These are phyloP conservation scores for Ceratocystis eucalypticola DNA, from an alignment of 2,329 filamentous ascomycete species.

Conservation along the genomic window DNA sequence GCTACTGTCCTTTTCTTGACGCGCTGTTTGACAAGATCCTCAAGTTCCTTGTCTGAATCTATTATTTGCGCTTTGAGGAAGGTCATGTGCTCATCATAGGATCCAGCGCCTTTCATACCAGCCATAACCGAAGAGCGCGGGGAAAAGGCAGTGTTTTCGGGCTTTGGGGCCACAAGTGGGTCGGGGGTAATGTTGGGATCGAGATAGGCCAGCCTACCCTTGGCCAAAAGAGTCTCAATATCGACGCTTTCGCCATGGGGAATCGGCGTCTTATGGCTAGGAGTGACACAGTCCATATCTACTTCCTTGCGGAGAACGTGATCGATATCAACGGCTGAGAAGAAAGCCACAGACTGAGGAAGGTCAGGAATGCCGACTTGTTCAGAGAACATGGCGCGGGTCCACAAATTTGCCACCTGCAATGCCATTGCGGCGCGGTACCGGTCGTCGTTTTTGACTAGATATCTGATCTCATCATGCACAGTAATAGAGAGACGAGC, in stretches of 20 bases:
- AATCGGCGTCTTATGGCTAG: slow-evolving; percentile 66
- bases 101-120: slow-evolving; percentile 34
- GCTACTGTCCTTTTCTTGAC: background rate
- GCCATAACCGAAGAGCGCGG: slow-evolving; percentile 71
- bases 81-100: slow-evolving; percentile 33
- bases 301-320: slow-evolving; percentile 95
- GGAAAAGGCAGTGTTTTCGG: slow-evolving; percentile 52
- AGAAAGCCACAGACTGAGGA: slow-evolving; percentile 87
- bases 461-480: slow-evolving; percentile 92
- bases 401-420: slow-evolving; percentile 92
- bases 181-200: slow-evolving; percentile 51
- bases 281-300: slow-evolving; percentile 92
- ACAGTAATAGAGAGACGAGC: slow-evolving; percentile 86
- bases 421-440: slow-evolving; percentile 86
- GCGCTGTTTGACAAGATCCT: slow-evolving; percentile 51
- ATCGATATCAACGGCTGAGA: slow-evolving; percentile 90
- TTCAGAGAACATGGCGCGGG: slow-evolving; percentile 89
- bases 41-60: slow-evolving; percentile 57
- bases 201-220: slow-evolving; percentile 53
- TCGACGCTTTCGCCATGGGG: slow-evolving; percentile 76
- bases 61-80: slow-evolving; percentile 81
- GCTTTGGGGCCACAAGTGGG: slow-evolving; percentile 36
- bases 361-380: slow-evolving; percentile 93
- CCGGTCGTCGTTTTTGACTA: slow-evolving; percentile 72
- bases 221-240: slow-evolving; percentile 62